These are phyloP conservation scores for Aspergillus affinis DNA, from an alignment of 495 filamentous ascomycete species.

Conservation along the genomic window DNA sequence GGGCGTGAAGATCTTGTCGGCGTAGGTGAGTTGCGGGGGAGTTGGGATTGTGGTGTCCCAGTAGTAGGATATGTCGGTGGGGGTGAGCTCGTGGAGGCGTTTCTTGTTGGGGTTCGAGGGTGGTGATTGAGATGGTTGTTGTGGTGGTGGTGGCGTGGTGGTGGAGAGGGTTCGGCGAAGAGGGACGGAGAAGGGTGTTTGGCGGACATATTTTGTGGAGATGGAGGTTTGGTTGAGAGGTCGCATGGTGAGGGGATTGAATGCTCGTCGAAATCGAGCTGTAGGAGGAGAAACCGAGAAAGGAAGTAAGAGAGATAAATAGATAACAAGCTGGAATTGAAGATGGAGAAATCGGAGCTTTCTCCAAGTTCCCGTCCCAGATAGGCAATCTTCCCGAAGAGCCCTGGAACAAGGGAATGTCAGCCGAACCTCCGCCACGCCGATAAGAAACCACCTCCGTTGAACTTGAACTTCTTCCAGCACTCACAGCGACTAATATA, in stretches of 20 bases:
- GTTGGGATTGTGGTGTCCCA: conserved; percentile 59
- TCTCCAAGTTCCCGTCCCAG: background rate
- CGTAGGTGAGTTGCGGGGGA: conserved; percentile 50
- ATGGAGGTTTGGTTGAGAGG: background rate
- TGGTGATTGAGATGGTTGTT: background rate
- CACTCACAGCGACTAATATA: background rate
- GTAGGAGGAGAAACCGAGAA: background rate
- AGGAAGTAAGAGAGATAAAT: background rate
- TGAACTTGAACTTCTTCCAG: background rate
- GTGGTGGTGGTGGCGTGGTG: conserved; percentile 5
- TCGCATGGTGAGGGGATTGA: background rate
- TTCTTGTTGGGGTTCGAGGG: conserved; percentile 27
- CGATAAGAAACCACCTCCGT: background rate
- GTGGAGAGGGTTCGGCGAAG: background rate
- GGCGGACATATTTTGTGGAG: background rate
- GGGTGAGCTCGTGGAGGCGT: conserved; percentile 35
- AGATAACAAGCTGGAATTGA: too few relatives aligned
- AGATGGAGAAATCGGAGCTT: background rate
- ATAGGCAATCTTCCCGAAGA: background rate
- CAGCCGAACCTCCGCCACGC: conserved; percentile 1
- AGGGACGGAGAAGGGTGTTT: background rate
- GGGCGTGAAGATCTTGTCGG: conserved; percentile 60
- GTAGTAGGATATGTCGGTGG: conserved; percentile 49
- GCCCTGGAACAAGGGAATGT: background rate
- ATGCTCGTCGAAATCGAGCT: background rate